Evolutionary conservation across 805 yeast species (phyloP).

Genomic region (Hermanozyma aechmeae): DNA sequence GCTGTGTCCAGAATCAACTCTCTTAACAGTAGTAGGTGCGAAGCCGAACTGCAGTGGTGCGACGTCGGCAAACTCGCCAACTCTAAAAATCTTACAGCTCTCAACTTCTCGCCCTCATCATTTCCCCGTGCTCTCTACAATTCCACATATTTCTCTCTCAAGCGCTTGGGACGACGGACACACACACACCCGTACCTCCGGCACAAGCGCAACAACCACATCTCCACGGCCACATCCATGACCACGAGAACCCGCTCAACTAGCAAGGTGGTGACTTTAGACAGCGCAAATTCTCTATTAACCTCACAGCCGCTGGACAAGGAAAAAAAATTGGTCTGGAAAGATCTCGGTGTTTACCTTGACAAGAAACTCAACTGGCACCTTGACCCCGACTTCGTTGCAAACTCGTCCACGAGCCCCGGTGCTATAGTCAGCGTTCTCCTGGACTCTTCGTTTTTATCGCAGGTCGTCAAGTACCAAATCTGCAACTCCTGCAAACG

Average conservation of each 20-base stretch:
- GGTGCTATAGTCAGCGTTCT: slow-evolving; percentile 13
- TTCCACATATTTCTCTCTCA: too few relatives aligned
- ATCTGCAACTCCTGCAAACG: slow-evolving; percentile 30
- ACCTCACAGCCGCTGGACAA: too few relatives aligned
- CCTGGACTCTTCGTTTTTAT: slow-evolving; percentile 19
- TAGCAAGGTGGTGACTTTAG: too few relatives aligned
- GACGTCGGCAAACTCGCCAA: too few relatives aligned
- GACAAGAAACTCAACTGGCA: slow-evolving; percentile 27
- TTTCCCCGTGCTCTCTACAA: too few relatives aligned
- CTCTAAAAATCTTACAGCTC: not conserved
- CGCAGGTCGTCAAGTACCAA: slow-evolving; percentile 26
- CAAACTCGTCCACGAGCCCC: slow-evolving; percentile 11
- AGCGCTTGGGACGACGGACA: too few relatives aligned
- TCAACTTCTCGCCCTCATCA: not conserved
- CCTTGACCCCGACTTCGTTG: slow-evolving; percentile 12
- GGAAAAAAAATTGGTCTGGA: too few relatives aligned
- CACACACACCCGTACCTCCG: slow-evolving; percentile 1
- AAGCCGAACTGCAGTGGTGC: too few relatives aligned
- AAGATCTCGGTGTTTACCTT: slow-evolving; percentile 34
- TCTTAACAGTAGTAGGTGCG: not conserved
- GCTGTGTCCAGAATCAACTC: not conserved
- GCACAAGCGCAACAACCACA: not conserved
- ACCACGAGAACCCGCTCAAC: too few relatives aligned
- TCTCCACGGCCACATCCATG: not conserved
- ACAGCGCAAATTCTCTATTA: too few relatives aligned